Evolutionary conservation across 345 rosid genomes (phyloP), one percentile per base, ranked within the genome.

Genomic region (Durio zibethinus): DNA sequence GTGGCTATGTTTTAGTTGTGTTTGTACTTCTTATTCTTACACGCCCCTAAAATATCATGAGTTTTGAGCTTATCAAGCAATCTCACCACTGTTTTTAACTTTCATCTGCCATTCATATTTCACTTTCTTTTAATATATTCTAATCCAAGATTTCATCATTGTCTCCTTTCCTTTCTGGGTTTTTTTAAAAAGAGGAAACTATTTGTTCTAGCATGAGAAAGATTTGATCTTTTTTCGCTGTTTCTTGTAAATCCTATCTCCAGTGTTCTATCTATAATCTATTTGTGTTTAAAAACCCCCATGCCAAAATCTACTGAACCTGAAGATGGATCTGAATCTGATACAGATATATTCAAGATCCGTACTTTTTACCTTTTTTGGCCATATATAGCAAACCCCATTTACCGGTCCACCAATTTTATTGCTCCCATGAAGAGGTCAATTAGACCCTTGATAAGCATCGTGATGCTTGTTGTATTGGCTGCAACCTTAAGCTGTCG

Each of bases 351-450:
- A 53, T 25, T 31, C 31, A 76, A 64, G 70, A 83, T 82, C 83
- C 77, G 80, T 48, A 48, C 64, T 76, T 36, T 57, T 59, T 66
- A 31, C 53, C 7, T 65, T 0, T 21, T 54, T 65, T 80, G 83
- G 63, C 79, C 56, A 0, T 53, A 64, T 74, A 50, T 75, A 62
- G 84, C 75, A 48, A 56, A 48, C 47, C 80, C 79, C 78, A 77
- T 76, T 45, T 31, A 62, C 29, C 74, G 61, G 66, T 63, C 74
- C 20, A 35, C 45, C 31, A 42, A 64, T 73, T 66, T 63, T 56
- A 10, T 75, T 21, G 65, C 52, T 7, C 74, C 80, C 72, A 94
- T 92, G 93, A 94, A 94, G 82, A 85, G 92, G 76, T 87, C 98
- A 57, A 84, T 87, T 42, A 89, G 94, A 43, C 93, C 95, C 52